Evolutionary conservation across 495 filamentous ascomycete genomes (phyloP).

Genomic region (Podospora tetraspora): DNA sequence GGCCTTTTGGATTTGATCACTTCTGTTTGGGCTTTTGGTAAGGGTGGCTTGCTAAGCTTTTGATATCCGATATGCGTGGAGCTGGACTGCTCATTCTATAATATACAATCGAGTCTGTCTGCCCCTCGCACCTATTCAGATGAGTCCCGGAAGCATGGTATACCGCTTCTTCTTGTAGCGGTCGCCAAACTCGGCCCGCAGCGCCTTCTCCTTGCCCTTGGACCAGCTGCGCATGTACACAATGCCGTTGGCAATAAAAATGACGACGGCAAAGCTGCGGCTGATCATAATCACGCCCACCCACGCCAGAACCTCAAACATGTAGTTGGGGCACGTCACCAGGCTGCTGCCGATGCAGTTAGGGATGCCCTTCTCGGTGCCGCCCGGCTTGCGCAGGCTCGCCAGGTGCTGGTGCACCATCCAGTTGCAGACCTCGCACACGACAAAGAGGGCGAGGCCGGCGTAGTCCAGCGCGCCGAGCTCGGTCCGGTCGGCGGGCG

Average conservation of each 20-base stretch:
- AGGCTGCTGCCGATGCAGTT: constrained; percentile 74
- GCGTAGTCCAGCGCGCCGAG: constrained; percentile 49
- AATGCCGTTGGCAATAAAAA: constrained; percentile 65
- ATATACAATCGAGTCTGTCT: not conserved
- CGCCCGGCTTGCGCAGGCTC: constrained; percentile 68
- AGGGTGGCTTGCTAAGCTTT: not conserved
- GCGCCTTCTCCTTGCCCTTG: constrained; percentile 83
- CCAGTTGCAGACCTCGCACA: constrained; percentile 76
- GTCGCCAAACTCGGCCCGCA: constrained; percentile 82
- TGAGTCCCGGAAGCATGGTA: constrained; percentile 67
- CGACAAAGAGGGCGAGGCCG: constrained; percentile 62
- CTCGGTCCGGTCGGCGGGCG: constrained; percentile 46
- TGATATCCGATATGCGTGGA: not conserved
- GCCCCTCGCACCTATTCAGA: constrained; percentile 23
- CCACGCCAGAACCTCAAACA: constrained; percentile 89
- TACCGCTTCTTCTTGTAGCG: constrained; percentile 86
- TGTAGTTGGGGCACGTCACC: constrained; percentile 96
- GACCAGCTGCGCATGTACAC: constrained; percentile 83
- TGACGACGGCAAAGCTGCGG: constrained; percentile 64
- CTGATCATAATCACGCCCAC: constrained; percentile 68
- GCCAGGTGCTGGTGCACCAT: constrained; percentile 71
- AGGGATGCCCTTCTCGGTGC: constrained; percentile 82
- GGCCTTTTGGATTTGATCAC: not conserved
- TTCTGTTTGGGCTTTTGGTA: not conserved
- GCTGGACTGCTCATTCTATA: not conserved